Base-by-base conservation (phyloP, 441 rosid species). In the Theobroma grandiflorum region DNA sequence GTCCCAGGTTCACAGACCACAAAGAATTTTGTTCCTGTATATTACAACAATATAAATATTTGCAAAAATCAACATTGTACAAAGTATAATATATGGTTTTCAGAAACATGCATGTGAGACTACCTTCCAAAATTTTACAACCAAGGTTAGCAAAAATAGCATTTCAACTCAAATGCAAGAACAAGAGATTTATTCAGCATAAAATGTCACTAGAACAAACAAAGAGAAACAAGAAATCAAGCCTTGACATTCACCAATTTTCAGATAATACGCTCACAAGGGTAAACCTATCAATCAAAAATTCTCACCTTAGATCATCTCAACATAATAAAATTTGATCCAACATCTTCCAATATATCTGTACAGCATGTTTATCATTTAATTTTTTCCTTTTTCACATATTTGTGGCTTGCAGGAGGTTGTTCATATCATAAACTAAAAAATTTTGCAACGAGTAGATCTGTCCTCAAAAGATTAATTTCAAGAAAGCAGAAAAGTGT, bases 1-100 rank as follows among this genome's bases (percentile, higher is more conserved):
- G 95, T 85, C 58, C 98, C 97, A 6, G 97, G 97, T 80, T 93
- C 97, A 61, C 94, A 91, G 42, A 96, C 97, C 75, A 94, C 98
- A 86, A 96, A 94, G 87, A 96, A 94, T 86, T 96, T 96, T 37
- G 98, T 96, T 33, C 97, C 99, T 95, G 85, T 49, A 79, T 12
- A 63, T 52, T 43, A n/a, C 47, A 52, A 76, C 8, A 47, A 38
- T 57, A 38, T 31, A 70, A 53, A 50, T 18, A 63, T 22, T 37
- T 12, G 20, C 4, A 15, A 76, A 26, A 45, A 78, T 26, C 49
- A 80, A 76, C 77, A 62, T 73, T 77, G 40, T 3, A 16, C 67
- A 53, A 40, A 47, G 64, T 61, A 58, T 22, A 73, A 15, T 12
- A 22, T 15, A 38, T 58, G 53, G 69, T 58, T 61, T 53, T 3